A percentile compares a stretch with the other conserved stretches of the same genome.
Evolutionary conservation across 805 yeast genomes (phyloP).

Genomic region (Saturnispora besseyi): DNA sequence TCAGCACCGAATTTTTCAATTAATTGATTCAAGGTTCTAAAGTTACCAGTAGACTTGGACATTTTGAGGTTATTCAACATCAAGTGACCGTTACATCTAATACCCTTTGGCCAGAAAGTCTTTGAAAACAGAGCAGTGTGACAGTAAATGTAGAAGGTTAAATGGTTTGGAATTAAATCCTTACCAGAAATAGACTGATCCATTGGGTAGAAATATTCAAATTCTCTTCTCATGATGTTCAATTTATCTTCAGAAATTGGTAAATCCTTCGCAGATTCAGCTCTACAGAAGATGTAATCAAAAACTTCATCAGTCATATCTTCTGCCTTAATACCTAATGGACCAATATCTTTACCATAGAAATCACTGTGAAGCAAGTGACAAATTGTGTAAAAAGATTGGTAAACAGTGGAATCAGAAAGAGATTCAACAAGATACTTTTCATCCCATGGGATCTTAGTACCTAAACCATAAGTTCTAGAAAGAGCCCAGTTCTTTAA

Average conservation of each 20-base stretch:
- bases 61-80: conserved; percentile 93
- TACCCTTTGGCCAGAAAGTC: conserved; percentile 87
- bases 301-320: conserved; percentile 90
- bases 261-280: conserved; percentile 38
- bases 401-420: conserved; percentile 93
- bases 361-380: conserved; percentile 81
- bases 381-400: conserved; percentile 85
- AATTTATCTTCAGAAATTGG: conserved; percentile 61
- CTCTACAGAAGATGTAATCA: conserved; percentile 76
- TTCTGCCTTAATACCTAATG: conserved; percentile 64
- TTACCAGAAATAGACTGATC: conserved; percentile 91
- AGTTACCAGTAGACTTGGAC: conserved; percentile 97
- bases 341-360: conserved; percentile 70
- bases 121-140: conserved; percentile 91
- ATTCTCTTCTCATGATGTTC: conserved; percentile 77
- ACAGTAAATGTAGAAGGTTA: conserved; percentile 89
- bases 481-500: conserved; percentile 97
- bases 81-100: conserved; percentile 93
- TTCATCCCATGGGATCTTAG: conserved; percentile 94
- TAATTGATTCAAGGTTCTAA: conserved; percentile 79
- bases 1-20: conserved; percentile 92
- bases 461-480: conserved; percentile 92
- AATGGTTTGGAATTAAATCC: conserved; percentile 94
- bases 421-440: conserved; percentile 87
- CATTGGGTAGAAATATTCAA: conserved; percentile 93